These are phyloP conservation scores for Melastoma candidum DNA, from an alignment of 441 rosid genomes.

Conservation along the genomic window DNA sequence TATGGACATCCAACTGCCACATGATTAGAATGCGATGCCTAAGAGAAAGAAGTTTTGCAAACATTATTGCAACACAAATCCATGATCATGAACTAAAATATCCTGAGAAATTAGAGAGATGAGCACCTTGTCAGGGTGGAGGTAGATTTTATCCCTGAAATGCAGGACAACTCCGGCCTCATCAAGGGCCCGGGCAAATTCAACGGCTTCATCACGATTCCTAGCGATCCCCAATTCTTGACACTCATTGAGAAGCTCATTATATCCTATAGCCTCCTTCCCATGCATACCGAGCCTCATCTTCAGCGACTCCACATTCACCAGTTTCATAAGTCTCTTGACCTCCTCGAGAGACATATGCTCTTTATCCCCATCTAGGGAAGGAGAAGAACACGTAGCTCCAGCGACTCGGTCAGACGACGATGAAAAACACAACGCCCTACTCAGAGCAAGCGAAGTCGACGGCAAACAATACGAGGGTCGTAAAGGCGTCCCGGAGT, in stretches of 20 bases:
- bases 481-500: no score
- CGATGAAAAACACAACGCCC: no score
- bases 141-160: conserved; percentile 76
- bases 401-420: no score
- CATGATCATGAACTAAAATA: not conserved
- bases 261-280: conserved; percentile 57
- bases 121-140: conserved; percentile 81
- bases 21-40: no score
- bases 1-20: no score
- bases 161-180: conserved; percentile 86
- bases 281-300: conserved; percentile 46
- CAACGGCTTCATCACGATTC: conserved; percentile 55
- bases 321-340: conserved; percentile 73
- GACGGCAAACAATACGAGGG: no score
- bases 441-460: no score
- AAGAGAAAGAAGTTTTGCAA: not conserved
- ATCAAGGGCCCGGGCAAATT: conserved; percentile 77
- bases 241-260: conserved; percentile 49
- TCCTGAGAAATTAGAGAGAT: not conserved
- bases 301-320: conserved; percentile 72
- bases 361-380: not conserved
- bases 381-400: not conserved
- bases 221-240: conserved; percentile 59
- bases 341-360: conserved; percentile 48
- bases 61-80: not conserved